Evolutionary conservation across 1,284 basidiomycete species (phyloP).

Genomic region (Ustanciosporium gigantosporum): DNA sequence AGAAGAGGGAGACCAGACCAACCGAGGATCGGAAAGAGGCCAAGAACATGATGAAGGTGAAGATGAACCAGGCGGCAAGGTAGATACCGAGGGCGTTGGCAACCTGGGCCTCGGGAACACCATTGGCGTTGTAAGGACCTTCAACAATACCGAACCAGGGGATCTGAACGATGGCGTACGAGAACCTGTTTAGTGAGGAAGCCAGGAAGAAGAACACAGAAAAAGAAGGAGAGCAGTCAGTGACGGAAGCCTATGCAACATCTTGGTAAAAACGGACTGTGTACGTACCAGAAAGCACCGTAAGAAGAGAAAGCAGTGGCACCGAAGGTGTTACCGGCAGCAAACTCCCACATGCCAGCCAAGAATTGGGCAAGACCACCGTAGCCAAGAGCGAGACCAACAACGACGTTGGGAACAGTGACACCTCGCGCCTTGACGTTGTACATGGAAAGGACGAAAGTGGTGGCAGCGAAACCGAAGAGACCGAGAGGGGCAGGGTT

Average conservation of each 20-base stretch:
- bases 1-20: conserved; percentile 68
- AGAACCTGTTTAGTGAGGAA: conserved; percentile 5
- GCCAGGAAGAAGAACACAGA: not conserved
- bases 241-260: conserved; percentile 7
- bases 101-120: conserved; percentile 30
- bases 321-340: conserved; percentile 70
- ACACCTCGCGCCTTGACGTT: conserved; percentile 56
- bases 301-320: conserved; percentile 66
- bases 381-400: conserved; percentile 51
- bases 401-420: conserved; percentile 44
- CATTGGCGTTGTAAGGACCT: conserved; percentile 13
- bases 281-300: conserved; percentile 59
- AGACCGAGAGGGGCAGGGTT: conserved; percentile 67
- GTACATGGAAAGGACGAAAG: conserved; percentile 65
- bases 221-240: conserved; percentile 16
- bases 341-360: conserved; percentile 70
- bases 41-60: conserved; percentile 48
- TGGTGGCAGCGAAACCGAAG: conserved; percentile 63
- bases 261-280: not conserved
- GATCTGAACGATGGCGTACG: conserved; percentile 51
- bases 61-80: conserved; percentile 55
- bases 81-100: conserved; percentile 45
- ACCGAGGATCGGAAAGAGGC: conserved; percentile 48
- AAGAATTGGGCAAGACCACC: conserved; percentile 77
- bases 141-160: conserved; percentile 48